phyloP scores from a whole-genome alignment of 768 basidiomycete genomes.

The Tricholoma saponaceum region DNA sequence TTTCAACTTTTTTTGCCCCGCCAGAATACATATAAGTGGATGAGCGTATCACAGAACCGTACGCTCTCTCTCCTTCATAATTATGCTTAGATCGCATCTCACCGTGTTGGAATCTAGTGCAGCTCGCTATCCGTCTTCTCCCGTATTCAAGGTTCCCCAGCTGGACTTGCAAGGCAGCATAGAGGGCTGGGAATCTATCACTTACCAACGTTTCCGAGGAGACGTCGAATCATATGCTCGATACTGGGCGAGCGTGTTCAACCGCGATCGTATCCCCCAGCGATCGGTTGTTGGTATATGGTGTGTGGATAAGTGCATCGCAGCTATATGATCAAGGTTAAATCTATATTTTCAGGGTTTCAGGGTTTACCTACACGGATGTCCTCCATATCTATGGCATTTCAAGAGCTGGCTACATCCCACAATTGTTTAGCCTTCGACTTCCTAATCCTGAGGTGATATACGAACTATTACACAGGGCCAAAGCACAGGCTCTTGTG shows the following conservation, averaged over 20 bases:
- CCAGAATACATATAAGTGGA: constrained; percentile 6
- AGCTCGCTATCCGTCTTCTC: constrained; percentile 35
- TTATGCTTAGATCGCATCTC: constrained; percentile 43
- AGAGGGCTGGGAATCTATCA: constrained; percentile 20
- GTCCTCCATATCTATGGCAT: constrained; percentile 61
- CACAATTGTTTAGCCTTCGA: constrained; percentile 60
- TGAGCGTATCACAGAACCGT: neutral
- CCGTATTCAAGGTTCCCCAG: constrained; percentile 51
- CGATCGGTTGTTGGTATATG: constrained; percentile 61
- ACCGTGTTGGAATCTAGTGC: constrained; percentile 49
- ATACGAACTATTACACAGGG: constrained; percentile 53
- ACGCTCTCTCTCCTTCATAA: constrained; percentile 6
- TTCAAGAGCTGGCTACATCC: constrained; percentile 62
- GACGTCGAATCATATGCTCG: constrained; percentile 55
- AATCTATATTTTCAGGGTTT: constrained; percentile 41
- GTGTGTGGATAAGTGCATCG: constrained; percentile 29
- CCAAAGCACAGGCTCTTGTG: constrained; percentile 53
- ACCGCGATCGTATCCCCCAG: constrained; percentile 33
- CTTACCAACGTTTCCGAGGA: constrained; percentile 39
- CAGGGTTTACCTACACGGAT: constrained; percentile 59
- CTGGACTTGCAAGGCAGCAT: constrained; percentile 23
- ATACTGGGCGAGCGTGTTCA: constrained; percentile 47
- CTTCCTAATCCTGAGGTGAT: constrained; percentile 57
- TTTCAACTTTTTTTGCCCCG: constrained; percentile 13
- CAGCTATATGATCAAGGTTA: constrained; percentile 3